Conservation (phyloP, 495 filamentous ascomycete genomes). For the Mytilinidion resinicola region DNA sequence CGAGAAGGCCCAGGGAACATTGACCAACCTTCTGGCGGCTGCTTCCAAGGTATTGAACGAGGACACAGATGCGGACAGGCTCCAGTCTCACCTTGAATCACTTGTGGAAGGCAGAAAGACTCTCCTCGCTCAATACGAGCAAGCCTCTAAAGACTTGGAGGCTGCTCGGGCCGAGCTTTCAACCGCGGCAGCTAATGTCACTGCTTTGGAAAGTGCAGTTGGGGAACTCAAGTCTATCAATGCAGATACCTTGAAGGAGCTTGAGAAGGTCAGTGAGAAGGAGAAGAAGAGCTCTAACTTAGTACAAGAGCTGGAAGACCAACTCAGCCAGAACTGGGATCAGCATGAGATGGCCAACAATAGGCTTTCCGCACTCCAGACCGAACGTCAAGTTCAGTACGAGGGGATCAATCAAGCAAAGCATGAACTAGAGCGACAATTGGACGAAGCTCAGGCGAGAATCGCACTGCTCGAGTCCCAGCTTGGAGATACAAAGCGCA, state of each 20-base stretch:
- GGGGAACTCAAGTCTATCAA: conserved; percentile 36
- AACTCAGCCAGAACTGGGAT: conserved; percentile 90
- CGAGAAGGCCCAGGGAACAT: conserved; percentile 59
- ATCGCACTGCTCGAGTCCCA: conserved; percentile 60
- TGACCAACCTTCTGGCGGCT: conserved; percentile 53
- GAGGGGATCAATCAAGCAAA: conserved; percentile 52
- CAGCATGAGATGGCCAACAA: conserved; percentile 76
- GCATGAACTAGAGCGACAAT: conserved; percentile 45
- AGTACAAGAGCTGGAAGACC: conserved; percentile 93
- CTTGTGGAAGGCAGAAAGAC: conserved; percentile 33
- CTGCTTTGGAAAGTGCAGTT: conserved; percentile 51
- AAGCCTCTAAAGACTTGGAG: conserved; percentile 60
- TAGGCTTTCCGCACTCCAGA: conserved; percentile 63
- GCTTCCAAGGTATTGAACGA: conserved; percentile 47
- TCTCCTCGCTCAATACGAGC: conserved; percentile 32
- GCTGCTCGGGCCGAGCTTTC: conserved; percentile 61
- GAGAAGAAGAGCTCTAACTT: conserved; percentile 82
- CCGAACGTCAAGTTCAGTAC: conserved; percentile 57
- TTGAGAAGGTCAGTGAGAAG: conserved; percentile 53
- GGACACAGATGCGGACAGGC: conserved; percentile 41
- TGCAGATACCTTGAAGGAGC: conserved; percentile 38
- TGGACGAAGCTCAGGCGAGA: conserved; percentile 58
- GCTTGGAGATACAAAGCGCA: conserved; percentile 46
- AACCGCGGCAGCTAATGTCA: conserved; percentile 35
- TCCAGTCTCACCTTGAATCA: conserved; percentile 45